These are phyloP conservation scores for Yamadazyma diddensiae DNA, from an alignment of 1,139 yeast genomes.

Conservation along the genomic window DNA sequence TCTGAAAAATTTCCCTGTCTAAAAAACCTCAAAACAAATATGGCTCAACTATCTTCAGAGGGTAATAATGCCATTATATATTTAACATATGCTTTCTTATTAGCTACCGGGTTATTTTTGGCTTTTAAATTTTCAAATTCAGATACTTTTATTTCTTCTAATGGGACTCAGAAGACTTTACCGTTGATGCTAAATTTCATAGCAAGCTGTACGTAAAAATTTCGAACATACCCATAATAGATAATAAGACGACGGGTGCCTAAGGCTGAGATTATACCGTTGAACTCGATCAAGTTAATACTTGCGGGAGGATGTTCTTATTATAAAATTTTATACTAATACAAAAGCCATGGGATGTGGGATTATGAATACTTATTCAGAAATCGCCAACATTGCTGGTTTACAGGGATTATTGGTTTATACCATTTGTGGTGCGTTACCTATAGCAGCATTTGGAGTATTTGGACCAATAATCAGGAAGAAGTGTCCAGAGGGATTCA, in stretches of 20 bases:
- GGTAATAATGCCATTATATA: slow-evolving; percentile 74
- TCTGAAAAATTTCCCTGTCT: not conserved
- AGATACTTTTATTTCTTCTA: slow-evolving; percentile 64
- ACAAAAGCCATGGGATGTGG: slow-evolving; percentile 86
- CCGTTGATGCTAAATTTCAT: slow-evolving; percentile 83
- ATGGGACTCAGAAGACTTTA: slow-evolving; percentile 76
- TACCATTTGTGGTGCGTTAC: slow-evolving; percentile 77
- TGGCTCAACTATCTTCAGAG: slow-evolving; percentile 32
- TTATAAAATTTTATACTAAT: slow-evolving; percentile 16
- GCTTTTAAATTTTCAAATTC: slow-evolving; percentile 52
- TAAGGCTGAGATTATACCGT: slow-evolving; percentile 74
- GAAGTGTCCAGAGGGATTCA: slow-evolving; percentile 86
- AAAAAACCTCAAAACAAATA: slow-evolving; percentile 6
- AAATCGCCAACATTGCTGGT: slow-evolving; percentile 83
- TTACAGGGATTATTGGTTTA: slow-evolving; percentile 85
- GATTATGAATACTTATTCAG: slow-evolving; percentile 77
- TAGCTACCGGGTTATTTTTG: slow-evolving; percentile 55
- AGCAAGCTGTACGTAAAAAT: slow-evolving; percentile 72
- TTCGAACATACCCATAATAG: not conserved
- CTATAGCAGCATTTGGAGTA: slow-evolving; percentile 76
- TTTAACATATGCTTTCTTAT: slow-evolving; percentile 64
- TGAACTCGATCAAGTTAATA: slow-evolving; percentile 81
- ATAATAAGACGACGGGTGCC: slow-evolving; percentile 50
- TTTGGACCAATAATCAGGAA: slow-evolving; percentile 79
- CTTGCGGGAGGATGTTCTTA: slow-evolving; percentile 78